Base-by-base conservation (phyloP, 495 filamentous ascomycete genomes). In the Hypoxylon trugodes region DNA sequence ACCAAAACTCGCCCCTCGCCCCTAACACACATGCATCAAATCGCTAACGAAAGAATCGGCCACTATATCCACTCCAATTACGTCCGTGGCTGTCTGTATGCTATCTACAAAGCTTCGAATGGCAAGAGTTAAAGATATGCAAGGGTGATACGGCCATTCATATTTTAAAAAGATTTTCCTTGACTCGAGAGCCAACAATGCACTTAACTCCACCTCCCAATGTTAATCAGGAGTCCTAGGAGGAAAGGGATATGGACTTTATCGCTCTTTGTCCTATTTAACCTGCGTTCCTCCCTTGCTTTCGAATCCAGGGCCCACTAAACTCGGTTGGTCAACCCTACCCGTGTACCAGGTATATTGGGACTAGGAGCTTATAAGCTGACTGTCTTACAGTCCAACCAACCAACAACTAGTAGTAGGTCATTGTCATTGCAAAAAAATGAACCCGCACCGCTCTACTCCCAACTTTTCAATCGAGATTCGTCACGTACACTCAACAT, bases 41-140 rank as follows among this genome's bases (percentile, higher is more conserved):
- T 82, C 79, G 1, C 83, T 82, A 6, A 77, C 69, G 1, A 85
- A 74, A 1, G 79, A 84, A 67, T 86, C 85, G 12, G 86, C 66
- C 0, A 82, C 78, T 4, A 85, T 71, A 49, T 86, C 83, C 2
- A 84, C 82, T 8, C 84, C 83, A 6, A 65, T 49, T 0, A 72
- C 74, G 7, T 65, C 60, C 0, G 86, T 89, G 0, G 62, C 66
- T 6, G 69, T 68, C 12, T 6, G 16, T 13, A 87, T 69, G 3
- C 65, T 76, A 13, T 73, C 42, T 2, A 66, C 75, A 52, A 87
- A 77, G 10, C n/a, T 55, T 65, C 1, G 42, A n/a, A 25, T 72
- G 60, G 6, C 73, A 64, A 9, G 75, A 76, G 46, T 32, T 72
- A 61, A 87, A 82, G 22, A 87, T 84, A 19, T 77, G 79, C 5